Evolutionary conservation across 1,284 basidiomycete species (phyloP).

Genomic region (Lignosus rhinocerotis): DNA sequence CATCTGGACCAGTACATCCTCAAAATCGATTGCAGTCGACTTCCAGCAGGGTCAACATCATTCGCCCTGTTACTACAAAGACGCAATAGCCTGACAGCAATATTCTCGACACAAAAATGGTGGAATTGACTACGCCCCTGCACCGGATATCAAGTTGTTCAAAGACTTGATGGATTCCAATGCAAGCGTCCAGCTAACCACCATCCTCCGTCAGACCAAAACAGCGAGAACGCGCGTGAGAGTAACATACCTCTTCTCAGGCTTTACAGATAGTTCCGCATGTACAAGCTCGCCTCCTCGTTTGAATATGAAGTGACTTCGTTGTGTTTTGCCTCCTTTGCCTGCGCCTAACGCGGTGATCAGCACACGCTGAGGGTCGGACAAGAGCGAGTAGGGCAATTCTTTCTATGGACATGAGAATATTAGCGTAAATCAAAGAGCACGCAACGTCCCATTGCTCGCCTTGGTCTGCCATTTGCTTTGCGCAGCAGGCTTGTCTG

Average conservation of each 20-base stretch:
- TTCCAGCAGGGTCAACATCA: no score
- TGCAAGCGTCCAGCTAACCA: conserved; percentile 23
- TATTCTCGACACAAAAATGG: background rate
- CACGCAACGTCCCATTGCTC: conserved; percentile 17
- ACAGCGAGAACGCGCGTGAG: no score
- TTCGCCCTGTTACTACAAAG: background rate
- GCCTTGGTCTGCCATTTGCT: conserved; percentile 85
- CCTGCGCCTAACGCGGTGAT: conserved; percentile 84
- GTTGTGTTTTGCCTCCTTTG: conserved; percentile 78
- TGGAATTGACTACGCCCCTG: background rate
- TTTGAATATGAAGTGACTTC: conserved; percentile 89
- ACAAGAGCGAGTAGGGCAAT: conserved; percentile 84
- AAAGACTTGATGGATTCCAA: conserved; percentile 30
- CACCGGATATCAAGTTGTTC: no score
- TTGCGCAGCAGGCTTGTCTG: conserved; percentile 79
- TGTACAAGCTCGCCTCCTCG: conserved; percentile 86
- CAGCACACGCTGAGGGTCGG: conserved; percentile 80
- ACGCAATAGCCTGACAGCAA: conserved; percentile 13
- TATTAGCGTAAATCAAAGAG: background rate
- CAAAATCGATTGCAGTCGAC: no score
- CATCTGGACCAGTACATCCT: no score
- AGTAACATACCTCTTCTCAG: conserved; percentile 66
- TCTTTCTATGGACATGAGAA: conserved; percentile 56
- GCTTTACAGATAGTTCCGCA: conserved; percentile 81
- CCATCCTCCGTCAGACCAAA: background rate